Percentiles rank a stretch among this genome's conserved stretches.
phyloP scores from a whole-genome alignment of 192 early-diverging fungal genomes.

The Spizellomyces sp. region DNA sequence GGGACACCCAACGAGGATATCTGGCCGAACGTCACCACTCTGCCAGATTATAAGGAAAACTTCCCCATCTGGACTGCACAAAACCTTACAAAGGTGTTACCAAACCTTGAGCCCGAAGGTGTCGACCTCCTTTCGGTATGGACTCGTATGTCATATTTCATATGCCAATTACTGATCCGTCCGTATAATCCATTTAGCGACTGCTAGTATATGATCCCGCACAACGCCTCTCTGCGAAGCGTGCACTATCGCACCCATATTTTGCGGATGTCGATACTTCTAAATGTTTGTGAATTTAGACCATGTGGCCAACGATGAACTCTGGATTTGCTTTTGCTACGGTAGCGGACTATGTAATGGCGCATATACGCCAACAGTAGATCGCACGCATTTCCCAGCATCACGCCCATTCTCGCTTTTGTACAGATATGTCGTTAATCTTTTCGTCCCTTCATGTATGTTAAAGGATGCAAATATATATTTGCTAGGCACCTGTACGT shows the following conservation, averaged over 20 bases:
- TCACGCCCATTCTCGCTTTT: too few relatives aligned
- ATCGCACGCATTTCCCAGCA: too few relatives aligned
- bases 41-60: constrained; percentile 80
- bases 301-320: too few relatives aligned
- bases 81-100: constrained; percentile 50
- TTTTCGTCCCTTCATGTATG: too few relatives aligned
- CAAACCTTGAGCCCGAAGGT: constrained; percentile 62
- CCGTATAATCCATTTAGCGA: constrained; percentile 36
- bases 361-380: too few relatives aligned
- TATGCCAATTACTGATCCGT: neutral
- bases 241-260: constrained; percentile 80
- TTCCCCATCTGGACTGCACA: constrained; percentile 76
- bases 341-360: too few relatives aligned
- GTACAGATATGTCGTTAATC: too few relatives aligned
- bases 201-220: constrained; percentile 78
- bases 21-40: constrained; percentile 74
- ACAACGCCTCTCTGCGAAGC: constrained; percentile 80
- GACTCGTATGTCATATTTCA: neutral
- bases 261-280: constrained; percentile 47
- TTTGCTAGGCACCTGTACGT: too few relatives aligned
- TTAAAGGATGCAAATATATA: too few relatives aligned
- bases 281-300: too few relatives aligned
- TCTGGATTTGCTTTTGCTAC: too few relatives aligned
- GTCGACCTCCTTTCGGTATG: constrained; percentile 67
- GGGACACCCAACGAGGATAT: constrained; percentile 79